Base-by-base conservation (phyloP, 768 basidiomycete genomes). In the Suillus subalutaceus region DNA sequence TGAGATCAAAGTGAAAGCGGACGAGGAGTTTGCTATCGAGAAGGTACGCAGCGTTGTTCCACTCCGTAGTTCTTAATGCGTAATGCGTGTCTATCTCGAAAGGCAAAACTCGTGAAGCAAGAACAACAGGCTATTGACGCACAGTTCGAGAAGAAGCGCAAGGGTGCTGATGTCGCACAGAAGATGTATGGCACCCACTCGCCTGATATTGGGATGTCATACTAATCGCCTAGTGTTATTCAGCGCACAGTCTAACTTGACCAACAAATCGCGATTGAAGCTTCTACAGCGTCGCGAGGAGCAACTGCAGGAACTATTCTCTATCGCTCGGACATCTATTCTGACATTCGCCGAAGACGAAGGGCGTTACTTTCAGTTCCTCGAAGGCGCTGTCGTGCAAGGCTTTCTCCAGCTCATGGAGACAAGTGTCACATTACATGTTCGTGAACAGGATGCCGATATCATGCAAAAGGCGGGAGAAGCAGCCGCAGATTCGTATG, bases 21-120 rank as follows among this genome's bases (percentile, higher is more conserved):
- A 99, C 68, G 96, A 99, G 78, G 97, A 99, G 81, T 99, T 99
- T 75, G 92, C 97, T 23, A 99, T 99, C 70, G 97, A 99, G 78
- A 99, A 99, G 87, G 96, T 90, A 35, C 50, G 66, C 59, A 37
- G 61, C 1, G 6, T 9, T 55, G n/a, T 40, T 56, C 59, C 32
- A 16, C 32, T 35, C 50, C 41, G 40, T 40, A 40, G 12, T 58
- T 15, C 63, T 44, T n/a, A 53, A 52, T 62, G 8, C 37, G 38
- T 23, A 55, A 37, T 30, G 18, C 35, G 18, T 26, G 26, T 60
- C 35, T 38, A 23, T 59, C 12, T 41, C 20, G 26, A 46, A 73
- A 98, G 96, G 97, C 96, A 60, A 97, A 94, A 80, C 90, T 99
- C 66, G 97, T 99, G 32, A 94, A 96, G 77, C 94, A 96, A 77